Conservation (phyloP, 495 filamentous ascomycete species). For the Amniculicola lignicola region DNA sequence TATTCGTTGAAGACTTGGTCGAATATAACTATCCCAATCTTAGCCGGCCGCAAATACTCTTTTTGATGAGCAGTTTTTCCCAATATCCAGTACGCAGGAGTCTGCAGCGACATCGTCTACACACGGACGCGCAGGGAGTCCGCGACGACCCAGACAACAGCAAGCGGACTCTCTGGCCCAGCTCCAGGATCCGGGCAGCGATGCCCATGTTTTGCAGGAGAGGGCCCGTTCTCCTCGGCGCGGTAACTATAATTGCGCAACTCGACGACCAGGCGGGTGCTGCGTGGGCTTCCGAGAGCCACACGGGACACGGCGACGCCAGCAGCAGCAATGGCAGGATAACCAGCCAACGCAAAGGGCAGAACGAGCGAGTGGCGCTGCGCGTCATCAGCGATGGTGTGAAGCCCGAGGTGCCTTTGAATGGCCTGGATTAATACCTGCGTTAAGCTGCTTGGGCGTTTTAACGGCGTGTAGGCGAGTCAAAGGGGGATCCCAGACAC, state of each 20-base stretch:
- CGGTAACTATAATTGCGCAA: slow-evolving; percentile 23
- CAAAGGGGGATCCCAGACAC: background rate
- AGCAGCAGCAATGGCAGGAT: no score
- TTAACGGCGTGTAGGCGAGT: slow-evolving; percentile 7
- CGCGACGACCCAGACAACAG: slow-evolving; percentile 1
- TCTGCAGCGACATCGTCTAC: no score
- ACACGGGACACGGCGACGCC: background rate
- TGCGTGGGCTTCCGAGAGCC: background rate
- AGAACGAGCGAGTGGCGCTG: no score
- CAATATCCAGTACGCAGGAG: slow-evolving; percentile 2
- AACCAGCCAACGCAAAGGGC: no score
- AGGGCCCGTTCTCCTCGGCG: background rate
- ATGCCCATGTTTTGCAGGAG: slow-evolving; percentile 1
- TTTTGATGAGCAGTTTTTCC: no score
- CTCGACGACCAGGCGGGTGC: slow-evolving; percentile 4
- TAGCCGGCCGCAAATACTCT: background rate
- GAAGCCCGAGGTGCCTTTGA: no score
- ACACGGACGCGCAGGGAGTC: no score
- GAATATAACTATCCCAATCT: slow-evolving; percentile 4
- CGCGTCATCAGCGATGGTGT: no score
- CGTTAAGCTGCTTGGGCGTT: slow-evolving; percentile 25
- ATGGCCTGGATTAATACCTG: slow-evolving; percentile 6
- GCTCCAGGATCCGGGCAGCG: background rate
- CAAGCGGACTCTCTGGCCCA: background rate
- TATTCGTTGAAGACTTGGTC: background rate